Conservation (phyloP, 805 yeast genomes). For the Candida silvicultrix region DNA sequence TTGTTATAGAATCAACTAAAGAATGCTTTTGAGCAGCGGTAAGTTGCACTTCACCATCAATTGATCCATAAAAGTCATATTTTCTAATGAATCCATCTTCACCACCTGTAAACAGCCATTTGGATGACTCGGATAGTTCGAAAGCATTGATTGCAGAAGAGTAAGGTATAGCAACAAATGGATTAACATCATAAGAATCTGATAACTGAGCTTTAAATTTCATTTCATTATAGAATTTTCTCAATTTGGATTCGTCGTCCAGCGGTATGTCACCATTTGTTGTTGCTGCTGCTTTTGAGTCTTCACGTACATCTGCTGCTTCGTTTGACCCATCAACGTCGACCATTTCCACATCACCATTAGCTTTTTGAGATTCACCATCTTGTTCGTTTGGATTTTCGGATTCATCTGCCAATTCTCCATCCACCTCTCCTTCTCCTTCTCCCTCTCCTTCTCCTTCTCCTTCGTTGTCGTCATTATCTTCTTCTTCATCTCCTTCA, state of each 20-base stretch:
- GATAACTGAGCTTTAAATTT: conserved; percentile 43
- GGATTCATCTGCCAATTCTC: conserved; percentile 1
- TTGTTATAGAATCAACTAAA: conserved; percentile 75
- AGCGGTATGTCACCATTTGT: conserved; percentile 11
- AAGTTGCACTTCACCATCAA: conserved; percentile 80
- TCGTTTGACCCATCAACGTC: conserved; percentile 9
- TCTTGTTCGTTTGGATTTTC: conserved; percentile 3
- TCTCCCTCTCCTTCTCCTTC: conserved; percentile 24
- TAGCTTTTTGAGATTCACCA: conserved; percentile 7
- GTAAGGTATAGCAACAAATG: conserved; percentile 85
- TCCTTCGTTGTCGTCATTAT: conserved; percentile 22
- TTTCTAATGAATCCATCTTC: conserved; percentile 91
- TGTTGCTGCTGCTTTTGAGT: too few species aligned
- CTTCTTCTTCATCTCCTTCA: conserved; percentile 22
- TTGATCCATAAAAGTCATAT: conserved; percentile 78
- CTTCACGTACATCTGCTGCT: conserved; percentile 4
- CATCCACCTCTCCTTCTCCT: conserved; percentile 9
- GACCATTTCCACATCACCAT: conserved; percentile 16
- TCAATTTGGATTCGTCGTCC: conserved; percentile 8
- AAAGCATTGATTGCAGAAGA: conserved; percentile 71
- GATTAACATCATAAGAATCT: conserved; percentile 61
- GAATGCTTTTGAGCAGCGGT: conserved; percentile 91
- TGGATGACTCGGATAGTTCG: conserved; percentile 72
- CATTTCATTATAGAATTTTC: conserved; percentile 26
- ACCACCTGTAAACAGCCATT: conserved; percentile 90